Evolutionary conservation across 331 rosid genomes (phyloP).

Genomic region (Cydonia oblonga): DNA sequence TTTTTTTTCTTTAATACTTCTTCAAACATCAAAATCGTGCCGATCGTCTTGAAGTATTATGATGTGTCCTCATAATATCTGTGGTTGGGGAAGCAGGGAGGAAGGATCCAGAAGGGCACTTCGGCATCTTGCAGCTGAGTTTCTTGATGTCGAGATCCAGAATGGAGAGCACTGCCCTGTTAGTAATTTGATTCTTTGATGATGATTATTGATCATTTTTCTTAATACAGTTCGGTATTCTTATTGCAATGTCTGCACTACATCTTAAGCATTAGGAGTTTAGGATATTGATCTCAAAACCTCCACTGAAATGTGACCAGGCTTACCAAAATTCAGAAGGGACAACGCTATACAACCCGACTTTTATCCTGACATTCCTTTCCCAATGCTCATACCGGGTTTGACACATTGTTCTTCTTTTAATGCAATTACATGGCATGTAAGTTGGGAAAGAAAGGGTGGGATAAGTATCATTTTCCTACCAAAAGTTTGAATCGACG

Average conservation of each 20-base stretch:
- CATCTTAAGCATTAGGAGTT: not conserved
- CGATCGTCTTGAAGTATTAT: not conserved
- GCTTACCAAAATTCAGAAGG: not conserved
- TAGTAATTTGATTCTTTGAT: not conserved
- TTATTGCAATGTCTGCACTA: not conserved
- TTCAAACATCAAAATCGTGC: not conserved
- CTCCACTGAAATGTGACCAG: not conserved
- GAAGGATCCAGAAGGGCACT: constrained; percentile 51
- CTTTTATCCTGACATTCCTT: not conserved
- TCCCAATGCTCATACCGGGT: not conserved
- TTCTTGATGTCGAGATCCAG: constrained; percentile 72
- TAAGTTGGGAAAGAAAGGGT: not conserved
- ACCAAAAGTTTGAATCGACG: too few species aligned
- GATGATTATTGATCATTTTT: too few species aligned
- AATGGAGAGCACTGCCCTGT: constrained; percentile 89
- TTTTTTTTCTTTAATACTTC: not conserved
- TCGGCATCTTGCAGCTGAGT: constrained; percentile 68
- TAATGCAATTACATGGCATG: not conserved
- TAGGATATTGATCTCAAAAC: not conserved
- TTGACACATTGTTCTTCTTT: not conserved
- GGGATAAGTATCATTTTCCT: not conserved
- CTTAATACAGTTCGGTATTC: not conserved
- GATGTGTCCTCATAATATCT: not conserved
- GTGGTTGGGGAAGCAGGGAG: constrained; percentile 38
- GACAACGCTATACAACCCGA: not conserved